phyloP scores from a whole-genome alignment of 441 rosid species.

The Breynia disticha region DNA sequence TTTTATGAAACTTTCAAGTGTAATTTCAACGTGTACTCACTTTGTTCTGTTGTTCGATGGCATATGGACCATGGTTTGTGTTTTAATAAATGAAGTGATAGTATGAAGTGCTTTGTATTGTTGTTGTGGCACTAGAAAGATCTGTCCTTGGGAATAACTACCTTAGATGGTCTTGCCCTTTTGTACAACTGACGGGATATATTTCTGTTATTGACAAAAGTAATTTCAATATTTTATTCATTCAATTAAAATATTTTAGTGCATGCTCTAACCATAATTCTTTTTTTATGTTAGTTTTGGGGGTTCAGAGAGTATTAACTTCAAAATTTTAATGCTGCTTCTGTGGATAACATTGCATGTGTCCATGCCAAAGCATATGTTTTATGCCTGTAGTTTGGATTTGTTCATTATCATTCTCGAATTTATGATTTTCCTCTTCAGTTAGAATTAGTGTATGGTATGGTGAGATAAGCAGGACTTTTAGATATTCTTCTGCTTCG shows the following conservation, averaged over 20 bases:
- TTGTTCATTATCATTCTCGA: not conserved
- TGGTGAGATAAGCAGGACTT: no score
- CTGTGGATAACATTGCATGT: constrained; percentile 60
- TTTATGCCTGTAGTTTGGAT: constrained; percentile 50
- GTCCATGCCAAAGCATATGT: constrained; percentile 80
- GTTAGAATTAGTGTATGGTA: no score
- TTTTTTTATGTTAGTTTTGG: constrained; percentile 51
- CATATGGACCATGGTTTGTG: no score
- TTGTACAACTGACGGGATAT: no score
- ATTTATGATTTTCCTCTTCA: not conserved
- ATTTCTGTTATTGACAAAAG: no score
- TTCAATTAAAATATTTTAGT: not conserved
- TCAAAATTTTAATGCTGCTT: constrained; percentile 58
- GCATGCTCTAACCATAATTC: not conserved
- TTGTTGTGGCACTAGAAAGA: no score
- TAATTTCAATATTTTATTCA: no score
- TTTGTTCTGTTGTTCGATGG: not conserved
- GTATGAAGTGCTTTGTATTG: no score
- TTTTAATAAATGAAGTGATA: no score
- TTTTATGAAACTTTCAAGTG: not conserved
- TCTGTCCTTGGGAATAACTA: no score
- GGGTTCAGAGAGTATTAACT: constrained; percentile 61
- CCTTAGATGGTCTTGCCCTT: no score
- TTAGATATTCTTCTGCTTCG: no score
- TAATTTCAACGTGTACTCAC: not conserved